These are phyloP conservation scores for Saturnispora quitensis DNA, from an alignment of 805 yeast species.

Conservation along the genomic window DNA sequence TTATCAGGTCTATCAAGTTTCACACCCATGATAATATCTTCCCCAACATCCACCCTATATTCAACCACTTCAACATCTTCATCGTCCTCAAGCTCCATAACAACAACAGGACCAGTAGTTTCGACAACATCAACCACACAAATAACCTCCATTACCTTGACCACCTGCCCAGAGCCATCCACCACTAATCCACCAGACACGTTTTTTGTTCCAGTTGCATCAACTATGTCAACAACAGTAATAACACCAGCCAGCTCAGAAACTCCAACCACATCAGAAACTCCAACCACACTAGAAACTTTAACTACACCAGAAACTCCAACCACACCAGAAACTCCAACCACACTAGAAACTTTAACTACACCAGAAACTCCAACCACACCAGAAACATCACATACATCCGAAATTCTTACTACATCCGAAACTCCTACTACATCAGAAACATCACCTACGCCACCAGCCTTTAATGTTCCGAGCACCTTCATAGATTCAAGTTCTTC, in stretches of 20 bases:
- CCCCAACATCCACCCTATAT: neutral
- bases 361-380: neutral
- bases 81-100: neutral
- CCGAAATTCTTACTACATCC: no score
- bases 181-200: neutral
- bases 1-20: neutral
- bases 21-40: neutral
- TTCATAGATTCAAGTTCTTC: no score
- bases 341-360: neutral
- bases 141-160: neutral
- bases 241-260: neutral
- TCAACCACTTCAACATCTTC: neutral
- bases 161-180: neutral
- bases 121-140: neutral
- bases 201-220: neutral
- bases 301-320: neutral
- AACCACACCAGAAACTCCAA: neutral
- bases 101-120: neutral
- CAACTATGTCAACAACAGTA: conserved; percentile 4
- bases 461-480: no score
- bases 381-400: neutral
- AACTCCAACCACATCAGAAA: conserved; percentile 19
- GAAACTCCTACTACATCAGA: neutral
- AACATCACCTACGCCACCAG: no score
- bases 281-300: conserved; percentile 20